A percentile compares a stretch with the other conserved stretches of the same genome.
phyloP scores from a whole-genome alignment of 2,329 filamentous ascomycete species.

The Triangularia setosa region DNA sequence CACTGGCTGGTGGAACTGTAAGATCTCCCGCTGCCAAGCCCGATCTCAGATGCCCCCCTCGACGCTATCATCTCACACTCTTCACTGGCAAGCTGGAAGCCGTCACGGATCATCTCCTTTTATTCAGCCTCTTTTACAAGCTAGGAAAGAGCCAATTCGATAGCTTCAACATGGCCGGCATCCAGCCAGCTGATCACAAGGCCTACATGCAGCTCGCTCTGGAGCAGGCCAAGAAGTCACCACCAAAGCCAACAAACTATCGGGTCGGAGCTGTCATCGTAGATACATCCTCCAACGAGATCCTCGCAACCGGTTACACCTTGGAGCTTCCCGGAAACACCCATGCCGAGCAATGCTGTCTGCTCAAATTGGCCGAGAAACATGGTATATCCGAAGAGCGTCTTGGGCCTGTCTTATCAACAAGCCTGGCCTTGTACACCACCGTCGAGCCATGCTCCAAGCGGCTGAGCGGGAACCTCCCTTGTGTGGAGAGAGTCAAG shows the following conservation, averaged over 20 bases:
- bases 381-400: conserved; percentile 49
- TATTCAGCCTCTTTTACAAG: not conserved
- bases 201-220: conserved; percentile 67
- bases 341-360: conserved; percentile 90
- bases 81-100: not conserved
- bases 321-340: conserved; percentile 90
- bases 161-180: conserved; percentile 18
- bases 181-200: conserved; percentile 41
- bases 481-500: conserved; percentile 78
- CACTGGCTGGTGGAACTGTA: not conserved
- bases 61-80: not conserved
- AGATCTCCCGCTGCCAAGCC: not conserved
- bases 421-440: conserved; percentile 70
- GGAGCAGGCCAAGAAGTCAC: conserved; percentile 70
- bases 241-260: conserved; percentile 86
- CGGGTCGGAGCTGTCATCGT: conserved; percentile 90
- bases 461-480: conserved; percentile 67
- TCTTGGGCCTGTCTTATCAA: conserved; percentile 49
- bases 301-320: conserved; percentile 83
- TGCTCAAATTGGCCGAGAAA: conserved; percentile 64
- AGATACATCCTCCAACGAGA: conserved; percentile 48
- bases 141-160: not conserved
- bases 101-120: not conserved
- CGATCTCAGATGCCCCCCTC: not conserved
- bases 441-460: conserved; percentile 85